Evolutionary conservation across 805 yeast genomes (phyloP), one percentile per base, ranked within the genome.

Genomic region (Ogataea polymorpha): DNA sequence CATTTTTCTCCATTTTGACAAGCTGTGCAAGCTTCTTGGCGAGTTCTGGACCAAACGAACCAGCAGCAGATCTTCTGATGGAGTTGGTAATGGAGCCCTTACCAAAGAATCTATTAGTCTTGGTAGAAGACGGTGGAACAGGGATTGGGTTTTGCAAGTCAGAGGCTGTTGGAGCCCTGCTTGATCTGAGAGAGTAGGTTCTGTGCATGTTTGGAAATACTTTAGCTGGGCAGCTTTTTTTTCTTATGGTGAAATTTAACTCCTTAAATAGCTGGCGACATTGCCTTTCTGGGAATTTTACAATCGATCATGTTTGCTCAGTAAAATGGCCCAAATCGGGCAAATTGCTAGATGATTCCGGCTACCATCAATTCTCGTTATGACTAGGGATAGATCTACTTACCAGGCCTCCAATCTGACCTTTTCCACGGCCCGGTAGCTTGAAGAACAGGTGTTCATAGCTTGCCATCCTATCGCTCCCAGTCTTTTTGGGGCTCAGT

Each of bases 81-180:
- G 59, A 48, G 45, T 51, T 50, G 36, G 79, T 68, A 58, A 76
- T 63, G 12, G 78, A 74, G 42, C 90, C 88, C 66, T 81, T 80
- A 60, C 98, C 98, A 60, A 93, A 91, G 72, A 90, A 91, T 60
- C 82, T 39, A 32, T 40, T 54, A 54, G 74, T 58, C 72, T 88
- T 88, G 59, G 97, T 85, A 40, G 96, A 72, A 23, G 96, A 81
- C 35, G 95, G 82, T 30, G 96, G 82, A 51, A 97, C 98, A 35
- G 98, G 98, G 41, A 95, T 91, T 24, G 98, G 97, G 37, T 86
- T 77, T 65, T 84, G 90, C 68, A 91, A 69, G 70, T 91, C 96
- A 53, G 96, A 79, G 46, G 98, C 98, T 43, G 99, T 90, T 48
- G 99, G 99, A 28, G 97, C 98, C 69, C 96, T 86, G 42, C 83